Evolutionary conservation across 2,329 filamentous ascomycete genomes (phyloP).

Genomic region (Ascochyta rabiei): DNA sequence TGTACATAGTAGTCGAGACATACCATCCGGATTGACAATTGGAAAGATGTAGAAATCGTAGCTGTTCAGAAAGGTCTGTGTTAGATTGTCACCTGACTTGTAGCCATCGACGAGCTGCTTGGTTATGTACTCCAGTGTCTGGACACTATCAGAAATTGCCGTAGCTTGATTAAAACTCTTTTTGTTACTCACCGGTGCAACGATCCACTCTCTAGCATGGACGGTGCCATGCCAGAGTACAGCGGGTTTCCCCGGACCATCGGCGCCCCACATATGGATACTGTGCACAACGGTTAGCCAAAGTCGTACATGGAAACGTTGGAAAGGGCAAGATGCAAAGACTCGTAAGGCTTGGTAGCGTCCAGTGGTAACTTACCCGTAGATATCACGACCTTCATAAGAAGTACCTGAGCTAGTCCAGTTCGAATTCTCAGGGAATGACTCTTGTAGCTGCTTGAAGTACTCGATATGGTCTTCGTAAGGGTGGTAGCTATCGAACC

Average conservation of each 20-base stretch:
- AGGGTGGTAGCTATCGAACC: conserved; percentile 43
- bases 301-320: background rate
- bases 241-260: conserved; percentile 31
- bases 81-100: conserved; percentile 31
- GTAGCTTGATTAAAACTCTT: background rate
- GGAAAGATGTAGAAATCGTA: conserved; percentile 45
- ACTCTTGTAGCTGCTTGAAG: conserved; percentile 32
- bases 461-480: conserved; percentile 38
- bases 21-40: conserved; percentile 42
- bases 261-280: conserved; percentile 41
- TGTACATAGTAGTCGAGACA: background rate
- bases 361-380: conserved; percentile 14
- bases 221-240: conserved; percentile 42
- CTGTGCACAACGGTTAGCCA: background rate
- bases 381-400: conserved; percentile 40
- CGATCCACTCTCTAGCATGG: conserved; percentile 43
- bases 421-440: conserved; percentile 36
- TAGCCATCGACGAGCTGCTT: conserved; percentile 37
- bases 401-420: conserved; percentile 39
- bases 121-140: conserved; percentile 37
- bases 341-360: background rate
- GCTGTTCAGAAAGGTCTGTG: conserved; percentile 40
- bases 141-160: background rate
- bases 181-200: conserved; percentile 49
- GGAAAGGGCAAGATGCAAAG: background rate